A percentile compares a stretch with the other conserved stretches of the same genome.
These are phyloP conservation scores for Cytidiella melzeri DNA, from an alignment of 768 basidiomycete genomes.

Conservation along the genomic window DNA sequence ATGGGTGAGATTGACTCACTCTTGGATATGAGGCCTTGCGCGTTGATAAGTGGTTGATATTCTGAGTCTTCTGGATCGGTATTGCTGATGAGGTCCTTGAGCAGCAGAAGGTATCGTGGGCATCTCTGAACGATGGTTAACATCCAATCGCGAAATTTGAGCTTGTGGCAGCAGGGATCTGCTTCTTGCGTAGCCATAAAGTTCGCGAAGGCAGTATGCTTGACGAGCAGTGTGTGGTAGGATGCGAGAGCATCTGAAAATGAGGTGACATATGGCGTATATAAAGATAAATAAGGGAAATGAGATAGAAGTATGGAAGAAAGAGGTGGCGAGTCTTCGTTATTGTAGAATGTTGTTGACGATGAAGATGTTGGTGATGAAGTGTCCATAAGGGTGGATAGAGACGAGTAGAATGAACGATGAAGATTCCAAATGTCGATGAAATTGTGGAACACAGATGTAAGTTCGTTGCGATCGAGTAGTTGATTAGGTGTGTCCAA, in stretches of 20 bases:
- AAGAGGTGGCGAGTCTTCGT: constrained; percentile 34
- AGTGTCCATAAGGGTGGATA: constrained; percentile 40
- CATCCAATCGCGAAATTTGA: constrained; percentile 80
- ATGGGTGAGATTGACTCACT: constrained; percentile 38
- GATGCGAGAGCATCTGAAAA: constrained; percentile 63
- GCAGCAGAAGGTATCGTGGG: constrained; percentile 77
- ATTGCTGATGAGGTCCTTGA: constrained; percentile 73
- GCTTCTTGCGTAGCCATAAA: constrained; percentile 64
- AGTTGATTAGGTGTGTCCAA: constrained; percentile 63
- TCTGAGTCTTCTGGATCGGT: constrained; percentile 66
- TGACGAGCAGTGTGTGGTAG: constrained; percentile 49
- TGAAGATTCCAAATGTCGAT: constrained; percentile 91
- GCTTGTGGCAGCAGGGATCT: constrained; percentile 63
- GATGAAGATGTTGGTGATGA: constrained; percentile 9
- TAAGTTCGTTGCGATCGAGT: constrained; percentile 63
- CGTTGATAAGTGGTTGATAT: constrained; percentile 50
- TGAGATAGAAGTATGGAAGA: constrained; percentile 68
- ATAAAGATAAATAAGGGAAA: constrained; percentile 84
- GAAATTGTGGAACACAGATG: constrained; percentile 79
- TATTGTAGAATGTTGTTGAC: constrained; percentile 14
- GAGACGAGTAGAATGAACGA: constrained; percentile 61
- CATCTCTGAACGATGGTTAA: constrained; percentile 84
- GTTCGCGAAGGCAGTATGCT: constrained; percentile 48
- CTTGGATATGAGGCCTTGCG: constrained; percentile 64
- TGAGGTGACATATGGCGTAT: constrained; percentile 77